Evolutionary conservation across 1,284 basidiomycete species (phyloP).

Genomic region (Mycosarcoma mackinlayi): DNA sequence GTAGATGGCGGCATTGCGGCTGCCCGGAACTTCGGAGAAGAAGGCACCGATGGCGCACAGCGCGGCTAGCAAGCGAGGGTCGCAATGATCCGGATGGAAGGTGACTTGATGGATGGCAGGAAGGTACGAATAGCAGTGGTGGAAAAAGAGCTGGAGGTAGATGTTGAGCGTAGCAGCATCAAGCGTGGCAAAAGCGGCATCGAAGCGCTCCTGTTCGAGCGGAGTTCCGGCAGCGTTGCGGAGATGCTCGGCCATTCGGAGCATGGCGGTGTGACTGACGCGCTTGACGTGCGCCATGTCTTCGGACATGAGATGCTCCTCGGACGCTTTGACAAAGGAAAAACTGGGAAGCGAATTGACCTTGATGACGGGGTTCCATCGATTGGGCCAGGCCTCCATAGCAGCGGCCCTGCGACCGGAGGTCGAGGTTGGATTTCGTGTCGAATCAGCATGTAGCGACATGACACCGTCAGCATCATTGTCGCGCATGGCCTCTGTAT

Average conservation of each 20-base stretch:
- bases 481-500: neutral
- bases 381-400: constrained; percentile 19
- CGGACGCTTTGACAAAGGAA: constrained; percentile 14
- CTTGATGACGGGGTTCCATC: constrained; percentile 22
- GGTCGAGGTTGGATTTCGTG: neutral
- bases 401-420: constrained; percentile 4
- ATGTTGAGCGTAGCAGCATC: constrained; percentile 21
- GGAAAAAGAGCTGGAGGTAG: constrained; percentile 38
- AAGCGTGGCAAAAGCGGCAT: constrained; percentile 21
- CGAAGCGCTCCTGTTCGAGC: constrained; percentile 15
- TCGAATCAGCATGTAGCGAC: neutral
- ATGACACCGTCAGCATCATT: neutral
- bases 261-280: constrained; percentile 11
- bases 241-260: constrained; percentile 18
- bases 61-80: constrained; percentile 22
- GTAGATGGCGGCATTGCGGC: constrained; percentile 17
- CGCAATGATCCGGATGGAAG: constrained; percentile 27
- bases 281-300: constrained; percentile 21
- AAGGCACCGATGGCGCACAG: constrained; percentile 23
- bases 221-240: constrained; percentile 7
- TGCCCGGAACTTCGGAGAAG: constrained; percentile 27
- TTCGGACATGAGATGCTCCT: constrained; percentile 27
- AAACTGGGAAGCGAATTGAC: constrained; percentile 16
- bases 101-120: constrained; percentile 36
- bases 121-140: constrained; percentile 25